Conservation (phyloP, 805 yeast species). For the Candida qinlingensis region DNA sequence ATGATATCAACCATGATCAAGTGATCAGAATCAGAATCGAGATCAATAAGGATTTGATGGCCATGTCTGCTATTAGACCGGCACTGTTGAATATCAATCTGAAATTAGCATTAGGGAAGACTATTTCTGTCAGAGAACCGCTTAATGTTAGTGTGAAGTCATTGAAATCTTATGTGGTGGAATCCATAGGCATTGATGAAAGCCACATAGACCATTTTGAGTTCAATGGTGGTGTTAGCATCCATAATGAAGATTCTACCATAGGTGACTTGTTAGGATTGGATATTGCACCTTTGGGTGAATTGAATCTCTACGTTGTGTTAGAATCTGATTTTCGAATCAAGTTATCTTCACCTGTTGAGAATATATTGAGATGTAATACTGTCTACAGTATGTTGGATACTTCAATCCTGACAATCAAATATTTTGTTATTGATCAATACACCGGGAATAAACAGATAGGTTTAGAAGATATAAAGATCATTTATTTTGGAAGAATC, state of each 20-base stretch:
- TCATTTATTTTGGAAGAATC: slow-evolving; percentile 24
- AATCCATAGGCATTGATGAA: slow-evolving; percentile 11
- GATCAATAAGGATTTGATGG: slow-evolving; percentile 5
- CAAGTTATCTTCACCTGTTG: slow-evolving; percentile 22
- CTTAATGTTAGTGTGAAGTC: slow-evolving; percentile 12
- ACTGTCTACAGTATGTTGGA: slow-evolving; percentile 13
- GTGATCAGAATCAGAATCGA: slow-evolving; percentile 18
- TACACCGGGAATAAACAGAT: slow-evolving; percentile 15
- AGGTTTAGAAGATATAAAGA: slow-evolving; percentile 17
- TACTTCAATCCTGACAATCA: slow-evolving; percentile 19
- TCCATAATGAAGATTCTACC: slow-evolving; percentile 17
- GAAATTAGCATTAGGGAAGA: slow-evolving; percentile 17
- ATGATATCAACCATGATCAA: slow-evolving; percentile 2
- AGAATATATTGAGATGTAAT: slow-evolving; percentile 10
- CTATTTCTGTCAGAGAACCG: slow-evolving; percentile 10
- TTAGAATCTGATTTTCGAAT: slow-evolving; percentile 21
- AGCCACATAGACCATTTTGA: slow-evolving; percentile 14
- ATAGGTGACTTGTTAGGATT: slow-evolving; percentile 26
- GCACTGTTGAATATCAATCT: slow-evolving; percentile 16
- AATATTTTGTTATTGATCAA: slow-evolving; percentile 23
- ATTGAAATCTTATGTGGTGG: slow-evolving; percentile 14
- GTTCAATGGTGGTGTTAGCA: slow-evolving; percentile 16
- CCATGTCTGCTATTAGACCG: slow-evolving; percentile 5
- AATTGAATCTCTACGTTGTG: slow-evolving; percentile 24
- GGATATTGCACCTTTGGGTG: slow-evolving; percentile 31